A percentile compares a stretch with the other conserved stretches of the same genome.
These are phyloP conservation scores for Oleoguttula mirabilis DNA, from an alignment of 495 filamentous ascomycete species.

Conservation along the genomic window DNA sequence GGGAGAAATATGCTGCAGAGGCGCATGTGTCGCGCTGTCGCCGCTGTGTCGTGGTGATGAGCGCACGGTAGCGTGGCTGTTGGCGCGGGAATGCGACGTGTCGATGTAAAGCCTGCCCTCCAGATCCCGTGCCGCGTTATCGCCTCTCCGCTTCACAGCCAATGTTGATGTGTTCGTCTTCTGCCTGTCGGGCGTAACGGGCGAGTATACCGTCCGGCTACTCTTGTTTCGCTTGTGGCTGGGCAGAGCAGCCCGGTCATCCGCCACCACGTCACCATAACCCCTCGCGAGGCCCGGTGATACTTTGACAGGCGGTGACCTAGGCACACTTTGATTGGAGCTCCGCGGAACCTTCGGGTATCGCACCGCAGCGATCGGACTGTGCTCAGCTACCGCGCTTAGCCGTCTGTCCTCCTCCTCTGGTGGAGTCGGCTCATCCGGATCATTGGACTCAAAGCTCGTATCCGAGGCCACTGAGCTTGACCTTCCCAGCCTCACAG, in stretches of 20 bases:
- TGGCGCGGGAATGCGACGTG: conserved; percentile 11
- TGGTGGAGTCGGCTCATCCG: conserved; percentile 30
- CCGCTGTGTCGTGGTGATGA: conserved; percentile 7
- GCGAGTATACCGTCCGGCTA: background rate
- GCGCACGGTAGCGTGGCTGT: conserved; percentile 1
- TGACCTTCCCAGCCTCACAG: conserved; percentile 20
- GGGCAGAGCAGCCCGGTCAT: conserved; percentile 8
- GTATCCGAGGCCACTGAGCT: conserved; percentile 27
- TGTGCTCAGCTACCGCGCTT: conserved; percentile 29
- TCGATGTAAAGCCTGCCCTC: conserved; percentile 21
- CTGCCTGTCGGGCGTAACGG: conserved; percentile 5
- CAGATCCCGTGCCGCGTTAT: conserved; percentile 18
- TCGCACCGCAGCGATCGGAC: conserved; percentile 28
- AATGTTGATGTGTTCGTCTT: conserved; percentile 18
- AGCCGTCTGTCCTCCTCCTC: conserved; percentile 28
- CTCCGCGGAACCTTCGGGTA: conserved; percentile 32
- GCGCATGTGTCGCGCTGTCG: background rate
- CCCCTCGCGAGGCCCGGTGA: conserved; percentile 9
- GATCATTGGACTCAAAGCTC: conserved; percentile 28
- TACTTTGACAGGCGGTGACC: conserved; percentile 18
- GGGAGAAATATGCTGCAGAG: background rate
- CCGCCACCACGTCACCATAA: background rate
- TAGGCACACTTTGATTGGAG: conserved; percentile 29
- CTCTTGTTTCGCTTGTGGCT: background rate
- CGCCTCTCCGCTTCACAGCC: conserved; percentile 23